Evolutionary conservation across 805 yeast species (phyloP).

Genomic region (Starmerella asiatica): DNA sequence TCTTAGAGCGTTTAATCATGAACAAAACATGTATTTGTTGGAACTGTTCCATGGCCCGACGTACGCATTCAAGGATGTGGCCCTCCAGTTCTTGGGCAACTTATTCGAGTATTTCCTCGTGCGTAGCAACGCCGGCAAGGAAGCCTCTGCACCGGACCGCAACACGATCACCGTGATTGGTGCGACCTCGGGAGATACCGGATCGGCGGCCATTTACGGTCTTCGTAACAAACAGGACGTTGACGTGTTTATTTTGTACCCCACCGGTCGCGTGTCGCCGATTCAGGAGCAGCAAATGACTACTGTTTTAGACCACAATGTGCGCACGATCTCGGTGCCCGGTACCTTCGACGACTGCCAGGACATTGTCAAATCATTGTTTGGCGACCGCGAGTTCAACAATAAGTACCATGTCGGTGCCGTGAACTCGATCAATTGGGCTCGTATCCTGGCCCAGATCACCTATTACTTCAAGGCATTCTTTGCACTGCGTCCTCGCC

Average conservation of each 20-base stretch:
- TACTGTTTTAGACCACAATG: conserved; percentile 81
- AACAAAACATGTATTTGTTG: conserved; percentile 50
- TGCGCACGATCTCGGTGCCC: conserved; percentile 85
- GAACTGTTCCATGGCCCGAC: conserved; percentile 99
- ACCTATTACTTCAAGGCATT: conserved; percentile 91
- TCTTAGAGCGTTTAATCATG: conserved; percentile 43
- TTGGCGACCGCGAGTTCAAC: conserved; percentile 82
- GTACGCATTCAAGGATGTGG: conserved; percentile 97
- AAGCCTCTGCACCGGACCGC: conserved; percentile 38
- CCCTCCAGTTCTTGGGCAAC: conserved; percentile 94
- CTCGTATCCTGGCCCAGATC: conserved; percentile 93
- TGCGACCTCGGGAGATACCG: conserved; percentile 98
- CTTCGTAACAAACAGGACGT: conserved; percentile 93
- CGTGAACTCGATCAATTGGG: conserved; percentile 98
- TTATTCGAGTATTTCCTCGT: conserved; percentile 81
- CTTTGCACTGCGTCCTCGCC: conserved; percentile 43
- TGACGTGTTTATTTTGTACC: conserved; percentile 91
- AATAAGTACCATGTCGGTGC: conserved; percentile 89
- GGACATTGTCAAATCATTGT: conserved; percentile 84
- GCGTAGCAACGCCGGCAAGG: conserved; percentile 49
- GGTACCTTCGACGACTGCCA: conserved; percentile 99
- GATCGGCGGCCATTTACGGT: conserved; percentile 98
- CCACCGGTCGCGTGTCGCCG: conserved; percentile 94
- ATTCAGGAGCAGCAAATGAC: conserved; percentile 99
- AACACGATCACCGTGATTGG: conserved; percentile 92